Evolutionary conservation across 352 stramenopile genomes (phyloP), one percentile per base, ranked within the genome.

Genomic region (Globisporangium nagaii): DNA sequence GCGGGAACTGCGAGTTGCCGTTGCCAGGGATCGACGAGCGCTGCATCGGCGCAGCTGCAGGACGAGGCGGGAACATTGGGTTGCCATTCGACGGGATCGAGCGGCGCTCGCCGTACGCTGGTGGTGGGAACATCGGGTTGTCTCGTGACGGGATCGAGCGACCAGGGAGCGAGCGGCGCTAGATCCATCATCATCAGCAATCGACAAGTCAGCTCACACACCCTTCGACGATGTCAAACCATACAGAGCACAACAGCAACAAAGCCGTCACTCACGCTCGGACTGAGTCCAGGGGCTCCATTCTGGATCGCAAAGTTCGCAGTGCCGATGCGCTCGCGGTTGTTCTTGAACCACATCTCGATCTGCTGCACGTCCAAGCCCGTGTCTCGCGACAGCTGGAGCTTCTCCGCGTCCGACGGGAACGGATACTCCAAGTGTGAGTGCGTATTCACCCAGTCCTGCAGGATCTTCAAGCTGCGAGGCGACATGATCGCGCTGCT

Each of bases 341-440:
- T 80, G 65, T 69, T 90, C 54, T 83, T 83, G 49, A 94, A 83
- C 84, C 81, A 94, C n/a, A 79, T 70, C 54, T 94, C 84, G 27
- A 92, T 79, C 66, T 94, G 84, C 47, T 79, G 75, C 15, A 91
- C 71, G 45, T 92, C 81, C 9, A 94, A 56, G 1, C 84, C 79
- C 0, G 81, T 90, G 25, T 90, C 79, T 30, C 73, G 68, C 31
- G 77, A 83, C 10, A 94, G 78, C 58, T 90, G 77, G 31, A 87
- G 58, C 58, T 85, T 86, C 63, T 92, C 84, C 0, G 63, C 51
- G 36, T 92, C 84, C 4, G 70, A 73, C 5, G 78, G 79, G 48
- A 84, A 76, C 5, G 77, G 75, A 50, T 78, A 88, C 44, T 92
- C 75, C 43, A 78, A 68, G 50, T 84, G 75, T 4, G 66, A 55